Base-by-base conservation (phyloP, 257 asterid species). In the Marsdenia floribunda region DNA sequence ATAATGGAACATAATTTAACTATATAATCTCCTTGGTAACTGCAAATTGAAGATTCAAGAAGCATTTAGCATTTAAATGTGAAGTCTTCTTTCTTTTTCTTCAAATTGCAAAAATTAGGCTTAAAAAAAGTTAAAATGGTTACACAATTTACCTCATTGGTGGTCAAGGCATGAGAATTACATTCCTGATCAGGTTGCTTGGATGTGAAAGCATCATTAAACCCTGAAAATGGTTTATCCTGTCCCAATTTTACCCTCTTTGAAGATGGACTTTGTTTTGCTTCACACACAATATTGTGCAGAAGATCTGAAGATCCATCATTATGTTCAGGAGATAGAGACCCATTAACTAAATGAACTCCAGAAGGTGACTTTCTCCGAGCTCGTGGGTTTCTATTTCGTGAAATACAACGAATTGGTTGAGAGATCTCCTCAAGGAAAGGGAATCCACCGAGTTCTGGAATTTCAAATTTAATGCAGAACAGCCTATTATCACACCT, bases 201-300 rank as follows among this genome's bases (percentile, higher is more conserved):
- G 60, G 54, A 65, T 50, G 72, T 76, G 68, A 72, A 14, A 78
- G 81, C 86, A 67, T 80, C 88, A 74, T 76, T 76, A 33, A 78
- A 81, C 75, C 67, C 70, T 53, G 80, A 66, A 80, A 78, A 76
- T 46, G 87, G 85, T 73, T 75, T 77, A 66, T 89, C 93, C 24
- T 89, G 85, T 65, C 96, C 96, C 83, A 91, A 82, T 86, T 93
- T 93, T 83, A 93, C 88, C 82, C 97, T 88, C 75, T 93, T 93
- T 21, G 96, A 91, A 14, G 90, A 85, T 6, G 96, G 92, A 71
- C 91, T 91, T 58, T 87, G 96, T 83, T 89, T 90, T 80, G 96
- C 96, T 81, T 91, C 97, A 65, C 84, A 92, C 63, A 93, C 88
- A 79, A 86, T 86, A 83, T 82, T 86, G 9, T 89, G 88, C 8